Evolutionary conservation across 495 filamentous ascomycete species (phyloP), one percentile per base, ranked within the genome.

Genomic region (Jackrogersella multiformis): DNA sequence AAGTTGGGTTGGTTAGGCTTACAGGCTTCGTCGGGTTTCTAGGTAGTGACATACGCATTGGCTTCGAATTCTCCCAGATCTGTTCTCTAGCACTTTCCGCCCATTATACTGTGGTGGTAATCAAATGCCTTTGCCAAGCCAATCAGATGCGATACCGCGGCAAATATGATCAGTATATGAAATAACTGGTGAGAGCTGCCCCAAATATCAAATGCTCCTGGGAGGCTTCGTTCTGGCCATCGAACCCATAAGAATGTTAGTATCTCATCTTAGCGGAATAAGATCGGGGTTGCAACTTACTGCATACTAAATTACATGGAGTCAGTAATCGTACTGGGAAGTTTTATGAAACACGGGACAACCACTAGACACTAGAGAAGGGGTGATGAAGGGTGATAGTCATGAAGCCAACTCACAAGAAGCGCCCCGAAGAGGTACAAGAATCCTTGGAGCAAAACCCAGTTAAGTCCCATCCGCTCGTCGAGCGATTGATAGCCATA

Each of bases 391-490:
- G 10, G 39, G 18, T 16, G 7, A 1, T n/a, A n/a, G 18, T 16
- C 9, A 1, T n/a, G 9, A 8, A 52, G n/a, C 5, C 4, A 30
- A 45, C 67, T 70, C 35, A 70, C 67, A 28, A 98, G 81, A 23
- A 81, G 86, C 7, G 95, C 95, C 7, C 96, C 95, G 21, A 90
- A 76, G 26, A 98, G 89, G 79, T 99, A 98, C 42, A 98, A 72
- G 38, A 84, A 81, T 1, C 94, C 95, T 74, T 98, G 89, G 2
- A 83, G 64, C 6, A 84, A 55, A n/a, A 96, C 79, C 92, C 92
- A 97, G 42, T 78, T 82, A 24, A 99, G 86, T 2, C 92, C 92
- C 74, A 98, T 96, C 57, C 88, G 85, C 24, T 86, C 78, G 26
- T 88, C 81, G 72, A 84, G 68, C 9, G 72, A 18, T 7, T 18